Evolutionary conservation across 1,139 yeast species (phyloP).

Genomic region (Yamadazyma sp.): DNA sequence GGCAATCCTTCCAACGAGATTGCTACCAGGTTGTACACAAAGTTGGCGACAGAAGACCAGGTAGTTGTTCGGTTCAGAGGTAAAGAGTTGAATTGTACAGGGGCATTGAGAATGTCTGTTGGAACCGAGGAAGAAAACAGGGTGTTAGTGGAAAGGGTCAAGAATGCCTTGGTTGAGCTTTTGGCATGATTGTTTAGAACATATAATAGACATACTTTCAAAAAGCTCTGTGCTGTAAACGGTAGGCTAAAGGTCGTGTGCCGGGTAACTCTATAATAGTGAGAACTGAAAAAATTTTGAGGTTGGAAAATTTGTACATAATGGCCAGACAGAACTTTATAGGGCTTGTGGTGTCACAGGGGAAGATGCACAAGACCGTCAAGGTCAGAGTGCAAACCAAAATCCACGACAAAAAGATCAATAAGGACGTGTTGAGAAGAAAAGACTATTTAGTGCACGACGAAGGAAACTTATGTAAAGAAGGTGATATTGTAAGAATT

Average conservation of each 20-base stretch:
- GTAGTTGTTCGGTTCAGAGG: constrained; percentile 94
- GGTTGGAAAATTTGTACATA: not conserved
- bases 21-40: constrained; percentile 66
- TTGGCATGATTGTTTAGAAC: not conserved
- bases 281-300: not conserved
- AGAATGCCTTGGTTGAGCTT: constrained; percentile 4
- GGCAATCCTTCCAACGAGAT: constrained; percentile 68
- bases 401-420: constrained; percentile 65
- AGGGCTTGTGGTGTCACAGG: constrained; percentile 93
- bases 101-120: constrained; percentile 81
- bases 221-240: not conserved
- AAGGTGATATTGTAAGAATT: constrained; percentile 93
- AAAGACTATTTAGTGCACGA: constrained; percentile 92
- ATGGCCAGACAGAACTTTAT: constrained; percentile 91
- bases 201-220: too few relatives aligned
- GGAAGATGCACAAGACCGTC: constrained; percentile 93
- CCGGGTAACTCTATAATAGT: too few relatives aligned
- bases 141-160: constrained; percentile 51
- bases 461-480: constrained; percentile 86
- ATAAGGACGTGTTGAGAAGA: constrained; percentile 74
- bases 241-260: not conserved
- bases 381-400: constrained; percentile 84
- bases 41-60: constrained; percentile 66
- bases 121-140: constrained; percentile 81
- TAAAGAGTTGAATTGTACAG: constrained; percentile 80